phyloP scores from a whole-genome alignment of 768 basidiomycete species.

The Rhodotorula toruloides region DNA sequence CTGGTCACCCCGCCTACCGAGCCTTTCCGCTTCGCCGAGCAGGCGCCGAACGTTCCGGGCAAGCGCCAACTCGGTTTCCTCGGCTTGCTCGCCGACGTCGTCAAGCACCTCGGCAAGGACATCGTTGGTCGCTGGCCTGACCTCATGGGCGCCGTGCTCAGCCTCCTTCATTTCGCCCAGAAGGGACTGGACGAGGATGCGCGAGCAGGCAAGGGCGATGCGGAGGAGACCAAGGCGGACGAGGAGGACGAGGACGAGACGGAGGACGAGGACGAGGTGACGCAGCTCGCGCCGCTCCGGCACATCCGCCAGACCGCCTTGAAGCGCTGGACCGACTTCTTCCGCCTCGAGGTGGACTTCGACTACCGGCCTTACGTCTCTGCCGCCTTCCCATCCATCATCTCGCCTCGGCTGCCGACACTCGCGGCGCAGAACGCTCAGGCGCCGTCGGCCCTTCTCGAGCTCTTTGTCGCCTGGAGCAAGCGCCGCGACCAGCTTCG shows the following conservation, averaged over 20 bases:
- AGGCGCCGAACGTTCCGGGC: slow-evolving; percentile 33
- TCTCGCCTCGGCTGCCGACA: slow-evolving; percentile 70
- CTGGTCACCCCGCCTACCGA: slow-evolving; percentile 25
- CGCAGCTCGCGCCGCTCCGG: slow-evolving; percentile 50
- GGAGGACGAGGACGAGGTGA: slow-evolving; percentile 33
- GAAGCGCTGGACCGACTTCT: slow-evolving; percentile 82
- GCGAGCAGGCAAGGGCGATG: slow-evolving; percentile 47
- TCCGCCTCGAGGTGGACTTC: slow-evolving; percentile 65
- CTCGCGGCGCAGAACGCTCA: slow-evolving; percentile 85
- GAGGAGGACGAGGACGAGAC: slow-evolving; percentile 47
- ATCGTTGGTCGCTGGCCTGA: slow-evolving; percentile 66
- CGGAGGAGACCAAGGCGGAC: slow-evolving; percentile 47
- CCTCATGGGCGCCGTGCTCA: slow-evolving; percentile 64
- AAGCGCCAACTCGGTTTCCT: slow-evolving; percentile 68
- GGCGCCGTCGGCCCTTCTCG: slow-evolving; percentile 78
- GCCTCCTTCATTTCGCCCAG: slow-evolving; percentile 63
- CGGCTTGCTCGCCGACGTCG: slow-evolving; percentile 72
- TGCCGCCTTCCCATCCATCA: slow-evolving; percentile 62
- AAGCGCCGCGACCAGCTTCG: slow-evolving; percentile 55
- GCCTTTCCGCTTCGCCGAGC: slow-evolving; percentile 33
- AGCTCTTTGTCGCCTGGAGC: slow-evolving; percentile 77
- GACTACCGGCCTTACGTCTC: slow-evolving; percentile 69
- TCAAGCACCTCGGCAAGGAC: slow-evolving; percentile 73
- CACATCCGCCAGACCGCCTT: slow-evolving; percentile 74
- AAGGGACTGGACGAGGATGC: slow-evolving; percentile 44